phyloP scores from a whole-genome alignment of 2,329 filamentous ascomycete genomes.

The Penicillium rolfsii region DNA sequence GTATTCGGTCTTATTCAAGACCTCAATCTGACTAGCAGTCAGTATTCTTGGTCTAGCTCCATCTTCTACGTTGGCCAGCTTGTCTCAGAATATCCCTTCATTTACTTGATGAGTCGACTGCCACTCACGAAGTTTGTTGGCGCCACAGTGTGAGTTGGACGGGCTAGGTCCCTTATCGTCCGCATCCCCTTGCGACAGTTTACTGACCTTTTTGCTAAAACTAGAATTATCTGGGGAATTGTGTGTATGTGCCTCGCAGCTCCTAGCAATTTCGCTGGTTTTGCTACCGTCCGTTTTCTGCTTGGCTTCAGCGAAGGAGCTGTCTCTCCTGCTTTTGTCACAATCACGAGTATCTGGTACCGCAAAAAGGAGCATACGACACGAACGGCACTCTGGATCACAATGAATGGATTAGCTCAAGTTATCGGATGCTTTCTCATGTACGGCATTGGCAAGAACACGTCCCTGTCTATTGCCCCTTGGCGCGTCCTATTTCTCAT shows the following conservation, averaged over 20 bases:
- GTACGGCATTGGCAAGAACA: slow-evolving; percentile 55
- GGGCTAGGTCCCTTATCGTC: neutral
- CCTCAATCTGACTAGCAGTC: slow-evolving; percentile 48
- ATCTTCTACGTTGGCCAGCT: slow-evolving; percentile 47
- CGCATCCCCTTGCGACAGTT: neutral
- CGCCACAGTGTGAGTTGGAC: slow-evolving; percentile 44
- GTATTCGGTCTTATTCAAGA: slow-evolving; percentile 51
- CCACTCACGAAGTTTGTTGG: slow-evolving; percentile 57
- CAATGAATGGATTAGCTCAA: slow-evolving; percentile 42
- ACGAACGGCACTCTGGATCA: neutral
- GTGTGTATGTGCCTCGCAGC: neutral
- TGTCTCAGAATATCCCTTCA: slow-evolving; percentile 55
- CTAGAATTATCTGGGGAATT: neutral
- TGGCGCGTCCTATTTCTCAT: slow-evolving; percentile 57
- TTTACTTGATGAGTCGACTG: slow-evolving; percentile 56
- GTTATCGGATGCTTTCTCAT: slow-evolving; percentile 53
- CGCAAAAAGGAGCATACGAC: neutral
- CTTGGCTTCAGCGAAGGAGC: neutral
- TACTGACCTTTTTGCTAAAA: neutral
- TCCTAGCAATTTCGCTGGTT: neutral
- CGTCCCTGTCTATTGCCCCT: slow-evolving; percentile 45
- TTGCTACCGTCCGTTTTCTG: neutral
- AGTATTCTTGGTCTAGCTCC: slow-evolving; percentile 45
- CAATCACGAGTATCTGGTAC: neutral
- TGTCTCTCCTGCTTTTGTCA: neutral